Evolutionary conservation across 2,329 filamentous ascomycete species (phyloP).

Genomic region (Amauroascus niger): DNA sequence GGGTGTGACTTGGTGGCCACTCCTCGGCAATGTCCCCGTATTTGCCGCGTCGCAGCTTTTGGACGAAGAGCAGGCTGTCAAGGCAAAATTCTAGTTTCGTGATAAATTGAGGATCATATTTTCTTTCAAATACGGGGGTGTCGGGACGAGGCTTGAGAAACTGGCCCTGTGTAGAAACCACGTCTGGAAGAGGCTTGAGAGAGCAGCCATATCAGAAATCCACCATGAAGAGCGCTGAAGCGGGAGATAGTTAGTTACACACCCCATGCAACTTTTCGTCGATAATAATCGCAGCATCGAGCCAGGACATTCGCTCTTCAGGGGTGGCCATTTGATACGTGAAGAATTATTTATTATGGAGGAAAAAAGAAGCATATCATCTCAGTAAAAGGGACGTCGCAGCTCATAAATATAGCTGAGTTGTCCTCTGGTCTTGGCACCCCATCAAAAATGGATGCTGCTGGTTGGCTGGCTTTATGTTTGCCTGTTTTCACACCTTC

Average conservation of each 20-base stretch:
- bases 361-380: too few relatives aligned
- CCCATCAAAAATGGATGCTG: too few relatives aligned
- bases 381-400: too few relatives aligned
- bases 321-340: neutral
- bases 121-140: neutral
- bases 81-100: slow-evolving; percentile 4
- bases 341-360: too few relatives aligned
- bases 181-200: slow-evolving; percentile 8
- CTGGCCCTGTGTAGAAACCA: slow-evolving; percentile 4
- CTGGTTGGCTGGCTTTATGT: too few relatives aligned
- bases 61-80: neutral
- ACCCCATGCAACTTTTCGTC: slow-evolving; percentile 10
- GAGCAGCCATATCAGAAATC: neutral
- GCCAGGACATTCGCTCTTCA: slow-evolving; percentile 2
- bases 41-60: slow-evolving; percentile 6
- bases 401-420: too few relatives aligned
- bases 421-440: too few relatives aligned
- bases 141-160: neutral
- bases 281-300: slow-evolving; percentile 7
- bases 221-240: neutral
- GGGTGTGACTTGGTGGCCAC: slow-evolving; percentile 1
- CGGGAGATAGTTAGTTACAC: neutral
- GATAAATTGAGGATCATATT: slow-evolving; percentile 3
- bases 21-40: slow-evolving; percentile 6
- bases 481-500: too few relatives aligned